These are phyloP conservation scores for Trichoderma brevicompactum DNA, from an alignment of 2,329 filamentous ascomycete species.

Conservation along the genomic window DNA sequence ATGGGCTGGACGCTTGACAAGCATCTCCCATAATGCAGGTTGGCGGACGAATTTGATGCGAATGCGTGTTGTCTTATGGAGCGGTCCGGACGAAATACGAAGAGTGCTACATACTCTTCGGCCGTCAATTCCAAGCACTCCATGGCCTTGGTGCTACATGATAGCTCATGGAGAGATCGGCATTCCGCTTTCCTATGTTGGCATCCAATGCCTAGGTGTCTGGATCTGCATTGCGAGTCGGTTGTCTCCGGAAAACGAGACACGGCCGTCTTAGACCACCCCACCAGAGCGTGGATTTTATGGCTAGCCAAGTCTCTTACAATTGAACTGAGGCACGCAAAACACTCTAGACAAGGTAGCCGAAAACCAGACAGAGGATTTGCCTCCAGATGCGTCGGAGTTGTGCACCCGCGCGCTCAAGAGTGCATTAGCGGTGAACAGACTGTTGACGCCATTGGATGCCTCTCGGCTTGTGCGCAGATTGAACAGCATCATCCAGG, in stretches of 20 bases:
- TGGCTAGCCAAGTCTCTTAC: not conserved
- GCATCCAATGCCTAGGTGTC: not conserved
- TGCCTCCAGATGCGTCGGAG: not conserved
- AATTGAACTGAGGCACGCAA: not conserved
- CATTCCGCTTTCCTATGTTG: not conserved
- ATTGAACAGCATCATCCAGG: not conserved
- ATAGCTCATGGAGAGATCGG: constrained; percentile 2
- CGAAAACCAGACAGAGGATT: not conserved
- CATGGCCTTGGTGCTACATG: not conserved
- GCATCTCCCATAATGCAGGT: too few relatives aligned
- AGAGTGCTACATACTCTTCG: not conserved
- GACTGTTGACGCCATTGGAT: not conserved
- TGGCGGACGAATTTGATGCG: not conserved
- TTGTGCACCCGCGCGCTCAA: not conserved
- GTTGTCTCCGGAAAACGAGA: constrained; percentile 17
- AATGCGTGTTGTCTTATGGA: not conserved
- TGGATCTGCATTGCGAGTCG: constrained; percentile 15
- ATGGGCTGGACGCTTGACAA: too few relatives aligned
- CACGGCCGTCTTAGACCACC: constrained; percentile 6
- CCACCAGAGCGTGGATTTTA: not conserved
- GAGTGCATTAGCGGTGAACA: not conserved
- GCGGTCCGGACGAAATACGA: not conserved
- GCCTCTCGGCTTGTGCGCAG: not conserved
- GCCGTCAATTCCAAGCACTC: not conserved
- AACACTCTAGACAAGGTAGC: not conserved